Conservation (phyloP, 2,329 filamentous ascomycete species). For the Fusarium falciforme region DNA sequence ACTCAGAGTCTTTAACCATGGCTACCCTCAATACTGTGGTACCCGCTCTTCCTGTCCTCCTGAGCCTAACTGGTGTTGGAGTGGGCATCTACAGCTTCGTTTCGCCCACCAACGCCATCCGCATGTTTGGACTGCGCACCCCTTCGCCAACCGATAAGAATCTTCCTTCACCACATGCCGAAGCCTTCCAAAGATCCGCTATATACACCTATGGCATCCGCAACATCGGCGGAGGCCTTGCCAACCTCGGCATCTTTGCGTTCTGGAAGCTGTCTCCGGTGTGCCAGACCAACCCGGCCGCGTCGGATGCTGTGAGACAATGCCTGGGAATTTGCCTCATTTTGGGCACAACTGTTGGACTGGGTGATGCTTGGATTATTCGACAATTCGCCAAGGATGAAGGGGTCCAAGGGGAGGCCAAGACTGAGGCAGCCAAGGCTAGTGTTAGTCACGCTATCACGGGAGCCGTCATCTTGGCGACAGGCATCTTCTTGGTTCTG, state of each 20-base stretch:
- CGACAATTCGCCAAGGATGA: constrained; percentile 23
- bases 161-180: not conserved
- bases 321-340: constrained; percentile 30
- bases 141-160: not conserved
- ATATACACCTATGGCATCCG: constrained; percentile 23
- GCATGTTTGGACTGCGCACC: constrained; percentile 9
- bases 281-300: constrained; percentile 12
- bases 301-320: not conserved
- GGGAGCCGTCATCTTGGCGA: constrained; percentile 14
- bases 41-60: constrained; percentile 21
- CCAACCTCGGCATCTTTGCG: constrained; percentile 21
- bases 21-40: constrained; percentile 1
- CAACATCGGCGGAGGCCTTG: constrained; percentile 15
- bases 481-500: constrained; percentile 24
- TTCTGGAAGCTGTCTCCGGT: constrained; percentile 30
- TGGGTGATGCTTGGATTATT: constrained; percentile 28
- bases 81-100: constrained; percentile 34
- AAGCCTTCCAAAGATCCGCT: constrained; percentile 21
- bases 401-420: constrained; percentile 1
- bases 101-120: constrained; percentile 19
- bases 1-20: not conserved
- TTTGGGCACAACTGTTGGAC: constrained; percentile 14
- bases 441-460: constrained; percentile 23
- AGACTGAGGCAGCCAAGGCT: constrained; percentile 9
- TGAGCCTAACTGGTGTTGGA: constrained; percentile 15